Evolutionary conservation across 1,284 basidiomycete genomes (phyloP).

Genomic region (Malassezia caprae): DNA sequence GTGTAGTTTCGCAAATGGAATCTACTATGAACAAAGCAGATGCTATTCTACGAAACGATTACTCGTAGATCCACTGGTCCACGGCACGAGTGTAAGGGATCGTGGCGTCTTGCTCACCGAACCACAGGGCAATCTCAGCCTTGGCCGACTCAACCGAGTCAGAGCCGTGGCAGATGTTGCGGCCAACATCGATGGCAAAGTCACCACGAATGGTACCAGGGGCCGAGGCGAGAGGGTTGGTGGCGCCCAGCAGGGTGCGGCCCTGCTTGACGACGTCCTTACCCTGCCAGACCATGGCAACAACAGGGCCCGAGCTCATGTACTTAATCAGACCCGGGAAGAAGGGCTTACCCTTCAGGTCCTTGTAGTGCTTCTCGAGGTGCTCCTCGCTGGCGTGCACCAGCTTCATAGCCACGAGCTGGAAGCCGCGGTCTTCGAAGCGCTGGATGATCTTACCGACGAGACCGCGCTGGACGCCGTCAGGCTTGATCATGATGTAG

Average conservation of each 20-base stretch:
- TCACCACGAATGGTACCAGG: constrained; percentile 51
- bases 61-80: constrained; percentile 47
- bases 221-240: constrained; percentile 84
- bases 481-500: constrained; percentile 49
- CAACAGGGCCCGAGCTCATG: constrained; percentile 84
- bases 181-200: constrained; percentile 70
- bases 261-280: constrained; percentile 58
- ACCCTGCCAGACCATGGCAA: constrained; percentile 94
- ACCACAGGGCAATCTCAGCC: constrained; percentile 47
- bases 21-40: background rate
- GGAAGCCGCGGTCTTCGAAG: constrained; percentile 35
- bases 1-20: background rate
- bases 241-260: constrained; percentile 87
- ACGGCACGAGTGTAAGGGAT: constrained; percentile 40
- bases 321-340: constrained; percentile 48
- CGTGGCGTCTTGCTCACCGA: constrained; percentile 43
- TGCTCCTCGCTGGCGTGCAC: constrained; percentile 29
- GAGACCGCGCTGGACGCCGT: constrained; percentile 38
- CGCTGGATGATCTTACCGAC: constrained; percentile 39
- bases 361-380: constrained; percentile 47
- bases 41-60: constrained; percentile 8
- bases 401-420: constrained; percentile 20
- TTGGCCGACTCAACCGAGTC: constrained; percentile 54
- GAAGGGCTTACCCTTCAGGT: constrained; percentile 48
- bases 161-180: constrained; percentile 60